A percentile compares a stretch with the other conserved stretches of the same genome.
Conservation (phyloP, 257 asterid species). For the Marsdenia floribunda region DNA sequence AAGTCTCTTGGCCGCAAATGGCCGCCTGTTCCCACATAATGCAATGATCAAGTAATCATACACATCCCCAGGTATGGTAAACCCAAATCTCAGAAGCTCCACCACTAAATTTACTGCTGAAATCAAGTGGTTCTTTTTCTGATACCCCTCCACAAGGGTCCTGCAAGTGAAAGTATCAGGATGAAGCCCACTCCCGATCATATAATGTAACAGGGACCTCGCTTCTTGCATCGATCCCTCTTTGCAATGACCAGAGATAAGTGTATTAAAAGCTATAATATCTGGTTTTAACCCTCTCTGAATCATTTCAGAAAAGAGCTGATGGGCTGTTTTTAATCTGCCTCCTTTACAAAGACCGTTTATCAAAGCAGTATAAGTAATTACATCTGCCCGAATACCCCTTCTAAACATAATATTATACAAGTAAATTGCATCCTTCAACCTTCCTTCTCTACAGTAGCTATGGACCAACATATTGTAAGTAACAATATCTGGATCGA, state of each 20-base stretch:
- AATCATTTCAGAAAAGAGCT: slow-evolving; percentile 56
- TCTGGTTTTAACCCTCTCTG: slow-evolving; percentile 68
- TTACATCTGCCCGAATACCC: slow-evolving; percentile 59
- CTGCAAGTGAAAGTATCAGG: slow-evolving; percentile 70
- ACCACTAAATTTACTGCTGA: slow-evolving; percentile 67
- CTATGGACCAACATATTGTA: slow-evolving; percentile 68
- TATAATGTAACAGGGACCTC: slow-evolving; percentile 52
- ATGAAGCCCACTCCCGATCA: slow-evolving; percentile 51
- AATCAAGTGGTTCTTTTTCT: slow-evolving; percentile 46
- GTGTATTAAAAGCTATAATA: slow-evolving; percentile 52
- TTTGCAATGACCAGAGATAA: slow-evolving; percentile 69
- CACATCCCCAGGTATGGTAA: slow-evolving; percentile 45
- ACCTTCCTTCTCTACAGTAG: slow-evolving; percentile 64
- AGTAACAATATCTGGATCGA: slow-evolving; percentile 62
- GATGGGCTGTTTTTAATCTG: slow-evolving; percentile 57
- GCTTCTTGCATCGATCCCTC: slow-evolving; percentile 80
- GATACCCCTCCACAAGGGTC: slow-evolving; percentile 68
- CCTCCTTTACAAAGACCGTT: slow-evolving; percentile 70
- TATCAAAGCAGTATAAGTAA: slow-evolving; percentile 69
- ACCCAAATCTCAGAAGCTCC: slow-evolving; percentile 55
- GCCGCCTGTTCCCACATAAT: slow-evolving; percentile 61
- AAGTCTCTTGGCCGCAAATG: slow-evolving; percentile 79
- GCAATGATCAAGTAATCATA: slow-evolving; percentile 54
- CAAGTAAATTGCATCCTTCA: slow-evolving; percentile 70
- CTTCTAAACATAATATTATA: slow-evolving; percentile 63